Evolutionary conservation across 805 yeast genomes (phyloP), one percentile per base, ranked within the genome.

Genomic region (Lachancea quebecensis): DNA sequence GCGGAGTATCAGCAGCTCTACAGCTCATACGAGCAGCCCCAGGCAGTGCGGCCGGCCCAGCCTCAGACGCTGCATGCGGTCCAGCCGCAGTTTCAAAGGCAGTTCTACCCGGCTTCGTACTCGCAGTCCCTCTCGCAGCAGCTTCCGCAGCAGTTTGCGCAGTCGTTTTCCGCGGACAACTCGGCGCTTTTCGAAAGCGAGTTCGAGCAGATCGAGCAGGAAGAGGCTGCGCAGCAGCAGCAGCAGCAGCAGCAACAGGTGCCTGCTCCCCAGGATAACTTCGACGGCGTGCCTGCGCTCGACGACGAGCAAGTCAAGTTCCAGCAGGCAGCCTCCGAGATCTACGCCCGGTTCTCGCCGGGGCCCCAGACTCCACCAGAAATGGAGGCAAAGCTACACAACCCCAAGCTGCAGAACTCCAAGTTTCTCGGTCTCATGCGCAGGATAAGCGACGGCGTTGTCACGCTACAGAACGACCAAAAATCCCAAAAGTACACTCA

Each of bases 371-470:
- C 58, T 1, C 31, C 54, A 9, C 35, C 41, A 2, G 48, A 53
- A 1, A 41, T 45, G 18, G 45, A 45, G 12, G 41, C 57, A 6
- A 58, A 60, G 39, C 49, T 62, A 2, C 46, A 54, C 10, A 50
- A 52, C 2, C 60, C 66, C 2, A 60, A 61, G 43, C 61, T 62
- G 2, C 46, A 54, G 10, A 50, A 52, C 2, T 61, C 66, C 2
- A 60, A 61, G 43, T 62, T 62, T 33, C 49, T 62, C 46, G 53
- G 54, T 1, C 45, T 63, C 18, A 56, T 63, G 64, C 54, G 57
- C 42, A 54, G 50, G 15, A 51, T 63, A 7, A 57, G 64, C 32
- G 63, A 55, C 15, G 67, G 66, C 3, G 55, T 50, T 1, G 61
- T 62, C n/a, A 58, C 64, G 11, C 28, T 59, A 16, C 52, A 54